Evolutionary conservation across 805 yeast genomes (phyloP).

Genomic region (Soucietia sequanensis): DNA sequence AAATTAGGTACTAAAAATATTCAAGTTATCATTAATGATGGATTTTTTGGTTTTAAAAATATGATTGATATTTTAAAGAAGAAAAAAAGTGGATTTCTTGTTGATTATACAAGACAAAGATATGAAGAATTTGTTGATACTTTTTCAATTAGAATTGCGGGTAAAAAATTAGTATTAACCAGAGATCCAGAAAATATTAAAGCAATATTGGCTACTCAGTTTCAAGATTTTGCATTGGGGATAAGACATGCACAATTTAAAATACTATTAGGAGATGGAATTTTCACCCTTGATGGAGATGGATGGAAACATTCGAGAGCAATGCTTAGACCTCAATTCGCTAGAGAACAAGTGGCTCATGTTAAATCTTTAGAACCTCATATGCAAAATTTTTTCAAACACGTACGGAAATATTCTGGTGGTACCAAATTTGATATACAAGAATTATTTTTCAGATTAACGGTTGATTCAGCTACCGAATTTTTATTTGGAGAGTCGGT

Average conservation of each 20-base stretch:
- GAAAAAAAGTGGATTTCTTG: constrained; percentile 16
- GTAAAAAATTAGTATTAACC: constrained; percentile 21
- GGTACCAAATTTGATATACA: constrained; percentile 37
- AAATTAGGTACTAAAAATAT: constrained; percentile 12
- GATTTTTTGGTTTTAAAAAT: constrained; percentile 16
- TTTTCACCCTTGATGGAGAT: constrained; percentile 40
- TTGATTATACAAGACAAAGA: constrained; percentile 16
- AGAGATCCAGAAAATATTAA: constrained; percentile 42
- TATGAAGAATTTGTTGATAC: constrained; percentile 9
- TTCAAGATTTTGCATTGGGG: constrained; percentile 40
- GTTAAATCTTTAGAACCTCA: constrained; percentile 41
- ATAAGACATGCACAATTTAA: constrained; percentile 34
- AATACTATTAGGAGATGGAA: constrained; percentile 43
- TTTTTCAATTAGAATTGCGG: constrained; percentile 14
- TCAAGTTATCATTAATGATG: constrained; percentile 1
- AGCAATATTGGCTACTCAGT: constrained; percentile 43
- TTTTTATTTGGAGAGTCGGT: constrained; percentile 42
- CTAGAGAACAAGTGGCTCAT: constrained; percentile 43
- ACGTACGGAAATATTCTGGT: constrained; percentile 18
- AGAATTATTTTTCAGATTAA: constrained; percentile 36
- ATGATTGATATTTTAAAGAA: constrained; percentile 9
- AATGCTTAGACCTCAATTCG: constrained; percentile 45
- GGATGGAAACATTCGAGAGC: constrained; percentile 46
- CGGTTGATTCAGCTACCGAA: constrained; percentile 42
- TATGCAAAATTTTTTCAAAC: constrained; percentile 31